Evolutionary conservation across 495 filamentous ascomycete species (phyloP).

Genomic region (Aspergillus funiculosus): DNA sequence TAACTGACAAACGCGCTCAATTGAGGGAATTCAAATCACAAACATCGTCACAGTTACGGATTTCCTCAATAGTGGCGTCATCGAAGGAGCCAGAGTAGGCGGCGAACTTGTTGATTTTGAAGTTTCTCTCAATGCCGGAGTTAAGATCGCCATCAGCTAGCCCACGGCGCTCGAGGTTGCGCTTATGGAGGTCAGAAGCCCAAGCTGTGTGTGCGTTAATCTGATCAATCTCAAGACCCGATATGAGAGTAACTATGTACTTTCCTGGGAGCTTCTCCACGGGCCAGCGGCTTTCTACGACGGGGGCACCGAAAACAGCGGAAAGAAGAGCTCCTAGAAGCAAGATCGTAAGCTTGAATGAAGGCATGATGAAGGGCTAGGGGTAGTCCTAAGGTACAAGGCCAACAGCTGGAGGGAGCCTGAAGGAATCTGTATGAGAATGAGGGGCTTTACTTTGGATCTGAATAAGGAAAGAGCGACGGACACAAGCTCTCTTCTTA

Average conservation of each 20-base stretch:
- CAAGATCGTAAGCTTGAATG: conserved; percentile 23
- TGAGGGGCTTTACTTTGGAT: background rate
- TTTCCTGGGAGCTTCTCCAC: conserved; percentile 22
- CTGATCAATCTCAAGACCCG: conserved; percentile 15
- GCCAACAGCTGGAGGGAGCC: too few relatives aligned
- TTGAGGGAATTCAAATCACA: conserved; percentile 31
- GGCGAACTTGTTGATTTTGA: conserved; percentile 67
- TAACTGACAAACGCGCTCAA: background rate
- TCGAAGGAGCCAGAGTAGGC: conserved; percentile 83
- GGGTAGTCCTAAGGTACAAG: background rate
- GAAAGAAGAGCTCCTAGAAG: conserved; percentile 25
- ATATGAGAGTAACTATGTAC: conserved; percentile 29
- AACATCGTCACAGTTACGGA: conserved; percentile 79
- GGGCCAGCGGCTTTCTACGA: conserved; percentile 12
- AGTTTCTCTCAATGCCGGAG: conserved; percentile 70
- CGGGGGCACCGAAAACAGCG: conserved; percentile 19
- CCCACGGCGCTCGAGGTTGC: conserved; percentile 18
- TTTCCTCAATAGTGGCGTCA: conserved; percentile 69
- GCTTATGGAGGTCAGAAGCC: conserved; percentile 22
- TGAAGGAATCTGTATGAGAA: conserved; percentile 8
- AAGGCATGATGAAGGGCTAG: conserved; percentile 20
- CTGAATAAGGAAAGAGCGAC: conserved; percentile 11
- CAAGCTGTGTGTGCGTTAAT: conserved; percentile 21
- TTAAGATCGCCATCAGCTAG: conserved; percentile 4
- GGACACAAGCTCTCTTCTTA: conserved; percentile 10